phyloP scores from a whole-genome alignment of 257 asterid genomes.

The Nemophila menziesii region DNA sequence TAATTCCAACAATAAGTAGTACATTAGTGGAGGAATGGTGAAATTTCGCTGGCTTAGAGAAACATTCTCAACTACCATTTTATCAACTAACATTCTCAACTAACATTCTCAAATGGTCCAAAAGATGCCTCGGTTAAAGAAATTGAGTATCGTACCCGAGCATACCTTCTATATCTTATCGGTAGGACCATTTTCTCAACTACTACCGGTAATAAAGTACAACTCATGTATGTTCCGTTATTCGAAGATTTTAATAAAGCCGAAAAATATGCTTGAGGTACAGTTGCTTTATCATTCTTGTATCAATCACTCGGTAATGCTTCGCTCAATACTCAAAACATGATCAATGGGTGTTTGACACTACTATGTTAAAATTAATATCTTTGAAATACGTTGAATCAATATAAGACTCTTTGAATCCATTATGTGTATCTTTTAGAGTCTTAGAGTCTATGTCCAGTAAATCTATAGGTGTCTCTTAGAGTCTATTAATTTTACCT shows the following conservation, averaged over 20 bases:
- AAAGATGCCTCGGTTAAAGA: slow-evolving; percentile 57
- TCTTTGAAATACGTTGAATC: no score
- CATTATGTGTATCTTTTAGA: no score
- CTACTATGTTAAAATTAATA: no score
- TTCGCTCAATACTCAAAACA: slow-evolving; percentile 85
- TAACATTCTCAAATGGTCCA: slow-evolving; percentile 61
- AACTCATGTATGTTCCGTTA: slow-evolving; percentile 87
- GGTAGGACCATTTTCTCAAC: slow-evolving; percentile 94
- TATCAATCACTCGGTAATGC: slow-evolving; percentile 97
- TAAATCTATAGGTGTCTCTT: no score
- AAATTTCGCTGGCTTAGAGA: slow-evolving; percentile 95
- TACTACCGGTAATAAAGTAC: slow-evolving; percentile 93
- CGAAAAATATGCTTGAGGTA: slow-evolving; percentile 94
- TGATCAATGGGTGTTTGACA: slow-evolving; percentile 84
- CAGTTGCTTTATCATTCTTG: slow-evolving; percentile 77
- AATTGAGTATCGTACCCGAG: slow-evolving; percentile 61
- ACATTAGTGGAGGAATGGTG: slow-evolving; percentile 66
- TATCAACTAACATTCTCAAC: no score
- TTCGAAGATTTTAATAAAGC: slow-evolving; percentile 77
- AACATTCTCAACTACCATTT: no score
- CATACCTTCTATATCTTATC: slow-evolving; percentile 84
- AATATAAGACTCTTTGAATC: no score
- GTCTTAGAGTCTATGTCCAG: no score
- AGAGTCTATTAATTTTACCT: no score
- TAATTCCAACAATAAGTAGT: no score